phyloP scores from a whole-genome alignment of 2,329 filamentous ascomycete genomes.

The Raffaelea ambrosiae region DNA sequence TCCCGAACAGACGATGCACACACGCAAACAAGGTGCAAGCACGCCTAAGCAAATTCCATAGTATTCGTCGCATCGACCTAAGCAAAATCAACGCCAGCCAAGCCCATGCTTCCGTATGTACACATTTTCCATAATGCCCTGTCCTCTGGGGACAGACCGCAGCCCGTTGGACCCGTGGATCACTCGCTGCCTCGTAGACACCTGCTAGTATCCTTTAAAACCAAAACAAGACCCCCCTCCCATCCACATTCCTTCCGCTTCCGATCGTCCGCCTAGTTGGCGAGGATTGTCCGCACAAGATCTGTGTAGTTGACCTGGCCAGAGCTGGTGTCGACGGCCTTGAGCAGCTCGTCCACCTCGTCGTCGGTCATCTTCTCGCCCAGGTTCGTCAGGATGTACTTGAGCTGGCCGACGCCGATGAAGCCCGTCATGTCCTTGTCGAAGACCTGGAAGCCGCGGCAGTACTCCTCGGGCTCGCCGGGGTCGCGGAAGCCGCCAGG shows the following conservation, averaged over 20 bases:
- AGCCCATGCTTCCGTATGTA: slow-evolving; percentile 4
- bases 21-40: no score
- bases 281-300: slow-evolving; percentile 22
- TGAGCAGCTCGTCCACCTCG: slow-evolving; percentile 96
- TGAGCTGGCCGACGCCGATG: slow-evolving; percentile 94
- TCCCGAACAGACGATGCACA: no score
- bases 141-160: not conserved
- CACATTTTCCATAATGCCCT: not conserved
- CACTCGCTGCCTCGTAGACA: no score
- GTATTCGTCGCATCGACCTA: slow-evolving; percentile 9
- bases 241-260: not conserved
- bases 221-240: no score
- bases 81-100: slow-evolving; percentile 10
- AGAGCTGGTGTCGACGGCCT: slow-evolving; percentile 91
- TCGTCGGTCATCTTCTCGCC: slow-evolving; percentile 99
- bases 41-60: not conserved
- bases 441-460: slow-evolving; percentile 97
- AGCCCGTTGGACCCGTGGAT: no score
- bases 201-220: no score
- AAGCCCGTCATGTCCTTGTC: slow-evolving; percentile 98
- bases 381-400: slow-evolving; percentile 95
- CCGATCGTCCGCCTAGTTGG: not conserved
- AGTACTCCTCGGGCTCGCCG: slow-evolving; percentile 96
- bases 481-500: slow-evolving; percentile 97
- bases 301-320: slow-evolving; percentile 97